A percentile compares a stretch with the other conserved stretches of the same genome.
Conservation (phyloP, 1,284 basidiomycete species). For the Coniferiporia weirii region DNA sequence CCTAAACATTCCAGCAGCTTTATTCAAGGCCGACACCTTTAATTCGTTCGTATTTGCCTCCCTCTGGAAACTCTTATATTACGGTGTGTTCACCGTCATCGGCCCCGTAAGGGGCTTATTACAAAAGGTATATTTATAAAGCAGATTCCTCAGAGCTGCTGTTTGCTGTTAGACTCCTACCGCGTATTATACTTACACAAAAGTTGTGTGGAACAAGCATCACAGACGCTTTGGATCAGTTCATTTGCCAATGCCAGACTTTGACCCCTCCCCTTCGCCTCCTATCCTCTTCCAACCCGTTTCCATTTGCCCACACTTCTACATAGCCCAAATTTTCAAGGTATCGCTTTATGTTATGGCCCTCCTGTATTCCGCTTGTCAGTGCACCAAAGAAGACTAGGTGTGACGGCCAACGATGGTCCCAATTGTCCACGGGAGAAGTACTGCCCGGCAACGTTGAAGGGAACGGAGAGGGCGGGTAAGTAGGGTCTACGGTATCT, state of each 20-base stretch:
- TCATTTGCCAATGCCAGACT: constrained; percentile 43
- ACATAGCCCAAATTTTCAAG: constrained; percentile 59
- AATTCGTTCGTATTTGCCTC: too few species aligned
- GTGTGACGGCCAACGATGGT: constrained; percentile 76
- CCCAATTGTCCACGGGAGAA: constrained; percentile 37
- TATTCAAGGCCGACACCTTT: too few species aligned
- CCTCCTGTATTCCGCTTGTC: constrained; percentile 36
- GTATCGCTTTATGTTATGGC: constrained; percentile 40
- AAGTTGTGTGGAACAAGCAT: neutral
- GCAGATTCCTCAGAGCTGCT: too few species aligned
- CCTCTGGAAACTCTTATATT: too few species aligned
- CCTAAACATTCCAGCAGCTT: too few species aligned
- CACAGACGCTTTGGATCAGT: neutral
- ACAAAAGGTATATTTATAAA: too few species aligned
- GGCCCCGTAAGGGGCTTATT: too few species aligned
- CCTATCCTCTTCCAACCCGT: constrained; percentile 80
- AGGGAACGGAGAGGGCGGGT: constrained; percentile 61
- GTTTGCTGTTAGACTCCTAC: too few species aligned
- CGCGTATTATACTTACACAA: too few species aligned
- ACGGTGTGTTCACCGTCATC: too few species aligned
- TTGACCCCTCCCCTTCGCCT: constrained; percentile 74
- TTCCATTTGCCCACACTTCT: constrained; percentile 60
- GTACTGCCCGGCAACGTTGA: constrained; percentile 46
- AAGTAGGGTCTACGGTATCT: constrained; percentile 48
- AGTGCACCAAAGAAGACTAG: constrained; percentile 77